Conservation (phyloP, 345 rosid species). For the Pelargonium nanum region DNA sequence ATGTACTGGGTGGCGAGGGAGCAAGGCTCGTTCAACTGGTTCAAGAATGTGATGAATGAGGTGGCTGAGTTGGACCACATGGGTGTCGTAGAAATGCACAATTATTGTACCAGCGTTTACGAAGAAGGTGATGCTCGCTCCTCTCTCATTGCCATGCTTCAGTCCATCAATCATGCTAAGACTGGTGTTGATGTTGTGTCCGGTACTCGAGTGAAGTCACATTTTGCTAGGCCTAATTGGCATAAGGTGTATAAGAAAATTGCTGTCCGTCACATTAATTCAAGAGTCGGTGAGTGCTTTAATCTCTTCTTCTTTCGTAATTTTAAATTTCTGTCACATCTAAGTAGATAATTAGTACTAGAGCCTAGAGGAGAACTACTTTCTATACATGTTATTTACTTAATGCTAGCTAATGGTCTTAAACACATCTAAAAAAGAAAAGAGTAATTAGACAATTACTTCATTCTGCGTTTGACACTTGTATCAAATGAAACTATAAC, state of each 20-base stretch:
- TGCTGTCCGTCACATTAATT: constrained; percentile 43
- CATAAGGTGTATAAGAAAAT: constrained; percentile 70
- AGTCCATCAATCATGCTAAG: constrained; percentile 72
- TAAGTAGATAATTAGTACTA: too few species aligned
- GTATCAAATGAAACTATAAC: too few species aligned
- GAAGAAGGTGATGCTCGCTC: constrained; percentile 90
- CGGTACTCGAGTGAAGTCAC: constrained; percentile 77
- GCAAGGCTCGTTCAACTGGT: constrained; percentile 93
- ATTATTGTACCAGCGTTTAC: constrained; percentile 82
- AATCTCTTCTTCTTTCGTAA: constrained; percentile 3
- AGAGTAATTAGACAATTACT: too few species aligned
- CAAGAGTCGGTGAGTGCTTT: constrained; percentile 59
- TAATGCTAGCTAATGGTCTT: too few species aligned
- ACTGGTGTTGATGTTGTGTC: constrained; percentile 84
- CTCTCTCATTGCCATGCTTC: constrained; percentile 77
- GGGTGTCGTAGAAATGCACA: constrained; percentile 61
- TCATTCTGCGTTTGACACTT: too few species aligned
- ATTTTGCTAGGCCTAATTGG: constrained; percentile 85
- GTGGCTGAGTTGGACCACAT: constrained; percentile 65
- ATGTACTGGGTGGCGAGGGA: constrained; percentile 90
- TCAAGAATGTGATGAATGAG: constrained; percentile 84
- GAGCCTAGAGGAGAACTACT: too few species aligned
- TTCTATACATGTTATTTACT: too few species aligned
- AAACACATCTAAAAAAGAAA: too few species aligned
- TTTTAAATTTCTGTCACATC: too few species aligned